phyloP scores from a whole-genome alignment of 805 yeast genomes.

The Candida sanyiensis region DNA sequence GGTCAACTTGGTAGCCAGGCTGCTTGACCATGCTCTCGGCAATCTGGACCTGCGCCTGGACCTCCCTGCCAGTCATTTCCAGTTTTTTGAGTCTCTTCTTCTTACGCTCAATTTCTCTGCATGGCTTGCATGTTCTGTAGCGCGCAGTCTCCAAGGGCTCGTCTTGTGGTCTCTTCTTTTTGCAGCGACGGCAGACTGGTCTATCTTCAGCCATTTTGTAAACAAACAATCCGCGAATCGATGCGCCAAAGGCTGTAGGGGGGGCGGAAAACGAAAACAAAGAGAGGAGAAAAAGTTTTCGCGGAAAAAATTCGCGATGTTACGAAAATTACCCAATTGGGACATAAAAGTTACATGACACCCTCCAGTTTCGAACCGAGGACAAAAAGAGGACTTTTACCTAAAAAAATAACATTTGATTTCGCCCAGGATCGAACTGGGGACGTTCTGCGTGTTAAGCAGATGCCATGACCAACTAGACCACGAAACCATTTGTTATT shows the following conservation, averaged over 20 bases:
- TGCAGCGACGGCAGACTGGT: constrained; percentile 25
- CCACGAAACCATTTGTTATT: constrained; percentile 79
- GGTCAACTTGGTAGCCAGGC: constrained; percentile 8
- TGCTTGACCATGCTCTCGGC: constrained; percentile 10
- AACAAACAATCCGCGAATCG: constrained; percentile 3
- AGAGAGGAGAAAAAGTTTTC: neutral
- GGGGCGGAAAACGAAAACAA: neutral
- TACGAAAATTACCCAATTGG: constrained; percentile 1
- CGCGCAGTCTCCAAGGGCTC: constrained; percentile 28
- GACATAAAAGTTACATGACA: no score
- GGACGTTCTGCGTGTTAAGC: constrained; percentile 99
- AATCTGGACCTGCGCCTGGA: constrained; percentile 4
- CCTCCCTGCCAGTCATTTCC: constrained; percentile 13
- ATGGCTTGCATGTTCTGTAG: constrained; percentile 27
- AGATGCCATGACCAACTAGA: constrained; percentile 99
- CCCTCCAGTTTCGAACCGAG: neutral
- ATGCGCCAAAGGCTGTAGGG: neutral
- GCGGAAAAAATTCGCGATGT: constrained; percentile 4
- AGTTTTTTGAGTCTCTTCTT: constrained; percentile 11
- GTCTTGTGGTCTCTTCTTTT: constrained; percentile 27
- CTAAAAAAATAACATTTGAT: constrained; percentile 47
- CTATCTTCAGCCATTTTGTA: constrained; percentile 8
- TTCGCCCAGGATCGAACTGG: constrained; percentile 99
- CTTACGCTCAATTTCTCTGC: constrained; percentile 20
- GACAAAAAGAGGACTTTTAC: no score